Evolutionary conservation across 306 rosid genomes (phyloP), one percentile per base, ranked within the genome.

Genomic region (Clitoria ternatea): DNA sequence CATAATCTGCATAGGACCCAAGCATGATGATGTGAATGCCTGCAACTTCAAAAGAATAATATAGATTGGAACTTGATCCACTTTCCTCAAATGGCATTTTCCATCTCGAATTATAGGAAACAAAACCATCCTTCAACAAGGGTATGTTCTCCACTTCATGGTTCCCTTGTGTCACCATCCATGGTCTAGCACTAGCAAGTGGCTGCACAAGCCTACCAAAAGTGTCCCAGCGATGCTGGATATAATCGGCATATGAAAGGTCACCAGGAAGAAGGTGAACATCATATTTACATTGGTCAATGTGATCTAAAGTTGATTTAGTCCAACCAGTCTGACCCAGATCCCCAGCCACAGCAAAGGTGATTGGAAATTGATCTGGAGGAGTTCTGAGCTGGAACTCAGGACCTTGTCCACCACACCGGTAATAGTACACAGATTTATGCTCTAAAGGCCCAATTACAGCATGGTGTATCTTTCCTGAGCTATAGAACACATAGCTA

Each of bases 101-200:
- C 98, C 98, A 93, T 74, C 98, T 75, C 4, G 97, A 83, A 72
- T 93, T 90, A 65, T 85, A 93, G 4, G 98, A 81, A 49, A 65
- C 24, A 81, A 93, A 93, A 9, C 89, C 94, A 74, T 86, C 89
- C 78, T 82, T 84, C 11, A 90, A 57, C 35, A 90, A 62, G 3
- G 84, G 87, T 71, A 93, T 82, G 35, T 7, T 35, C 76, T 93
- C 98, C 72, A 81, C 83, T 73, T 93, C 98, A 78, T 90, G 97
- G 77, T 93, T 93, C 65, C 98, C 98, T 65, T 90, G 86, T 5
- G 98, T 93, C 47, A 93, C 98, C 98, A 93, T 93, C 97, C 97
- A 90, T 5, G 98, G 98, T 66, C 89, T 84, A 2, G 87, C 52
- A 75, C 98, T 90, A 22, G 98, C 98, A 57, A 90, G 94, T 18